These are phyloP conservation scores for Decorospora gaudefroyi DNA, from an alignment of 2,329 filamentous ascomycete species.

Conservation along the genomic window DNA sequence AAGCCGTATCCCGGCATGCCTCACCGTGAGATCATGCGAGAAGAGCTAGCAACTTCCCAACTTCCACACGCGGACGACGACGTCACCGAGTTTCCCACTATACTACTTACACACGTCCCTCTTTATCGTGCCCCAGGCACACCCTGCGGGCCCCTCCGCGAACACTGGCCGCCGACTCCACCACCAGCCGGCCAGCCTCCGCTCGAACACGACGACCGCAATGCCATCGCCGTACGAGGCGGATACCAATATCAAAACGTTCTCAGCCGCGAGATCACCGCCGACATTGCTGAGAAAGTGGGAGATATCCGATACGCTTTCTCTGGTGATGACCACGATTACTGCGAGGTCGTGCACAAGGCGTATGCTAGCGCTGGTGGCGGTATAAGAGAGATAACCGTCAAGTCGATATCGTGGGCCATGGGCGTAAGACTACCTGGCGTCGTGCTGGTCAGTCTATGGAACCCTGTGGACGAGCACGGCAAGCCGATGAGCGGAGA, in stretches of 20 bases:
- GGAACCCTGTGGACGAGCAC: conserved; percentile 77
- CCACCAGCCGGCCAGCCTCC: conserved; percentile 63
- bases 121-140: conserved; percentile 81
- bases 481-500: conserved; percentile 46
- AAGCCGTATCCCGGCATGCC: conserved; percentile 59
- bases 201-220: conserved; percentile 67
- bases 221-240: conserved; percentile 73
- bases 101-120: conserved; percentile 89
- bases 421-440: conserved; percentile 92
- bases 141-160: conserved; percentile 83
- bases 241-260: conserved; percentile 99
- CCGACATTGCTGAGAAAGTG: conserved; percentile 73
- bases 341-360: conserved; percentile 86
- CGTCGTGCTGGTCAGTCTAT: conserved; percentile 85
- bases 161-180: conserved; percentile 75
- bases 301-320: conserved; percentile 86
- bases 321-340: conserved; percentile 96
- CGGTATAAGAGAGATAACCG: conserved; percentile 76
- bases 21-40: conserved; percentile 64
- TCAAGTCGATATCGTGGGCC: conserved; percentile 93
- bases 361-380: conserved; percentile 64
- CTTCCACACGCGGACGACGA: conserved; percentile 47
- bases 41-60: conserved; percentile 44
- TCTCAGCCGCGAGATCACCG: conserved; percentile 74
- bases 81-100: conserved; percentile 74